Conservation (phyloP, 768 basidiomycete genomes). For the Boletus rubropictus region DNA sequence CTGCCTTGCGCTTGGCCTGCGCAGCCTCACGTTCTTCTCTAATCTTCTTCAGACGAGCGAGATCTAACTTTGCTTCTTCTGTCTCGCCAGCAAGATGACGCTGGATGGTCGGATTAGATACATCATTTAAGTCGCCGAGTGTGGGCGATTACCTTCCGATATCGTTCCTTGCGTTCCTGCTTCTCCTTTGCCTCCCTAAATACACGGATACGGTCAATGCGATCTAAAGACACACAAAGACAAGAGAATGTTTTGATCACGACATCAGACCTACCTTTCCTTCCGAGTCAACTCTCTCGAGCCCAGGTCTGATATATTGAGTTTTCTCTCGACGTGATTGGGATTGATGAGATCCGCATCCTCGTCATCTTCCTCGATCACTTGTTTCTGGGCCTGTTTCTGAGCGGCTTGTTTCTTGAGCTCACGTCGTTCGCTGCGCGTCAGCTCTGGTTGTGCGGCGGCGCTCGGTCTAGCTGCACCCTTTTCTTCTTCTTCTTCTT, state of each 20-base stretch:
- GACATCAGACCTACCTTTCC: slow-evolving; percentile 46
- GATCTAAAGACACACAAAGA: background rate
- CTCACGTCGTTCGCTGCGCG: slow-evolving; percentile 67
- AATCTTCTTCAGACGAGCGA: slow-evolving; percentile 81
- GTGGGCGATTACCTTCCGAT: slow-evolving; percentile 63
- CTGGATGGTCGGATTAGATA: slow-evolving; percentile 30
- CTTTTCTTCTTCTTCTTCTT: slow-evolving; percentile 38
- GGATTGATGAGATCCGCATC: slow-evolving; percentile 75
- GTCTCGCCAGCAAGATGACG: slow-evolving; percentile 81
- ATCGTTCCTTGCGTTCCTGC: slow-evolving; percentile 79
- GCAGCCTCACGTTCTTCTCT: slow-evolving; percentile 84
- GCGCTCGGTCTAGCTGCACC: slow-evolving; percentile 28
- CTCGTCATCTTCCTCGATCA: slow-evolving; percentile 47
- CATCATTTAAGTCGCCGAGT: background rate
- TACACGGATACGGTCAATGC: background rate
- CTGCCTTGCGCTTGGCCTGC: slow-evolving; percentile 81
- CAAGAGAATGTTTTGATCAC: slow-evolving; percentile 1
- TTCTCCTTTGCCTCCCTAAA: slow-evolving; percentile 87
- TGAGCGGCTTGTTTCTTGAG: slow-evolving; percentile 63
- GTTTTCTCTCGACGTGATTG: slow-evolving; percentile 67
- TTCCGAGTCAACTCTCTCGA: slow-evolving; percentile 58
- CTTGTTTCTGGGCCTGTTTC: slow-evolving; percentile 37
- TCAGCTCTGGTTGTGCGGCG: slow-evolving; percentile 48
- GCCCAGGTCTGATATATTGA: slow-evolving; percentile 72
- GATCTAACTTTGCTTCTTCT: slow-evolving; percentile 81